These are phyloP conservation scores for Quercus berberidifolia DNA, from an alignment of 306 rosid genomes.

Conservation along the genomic window DNA sequence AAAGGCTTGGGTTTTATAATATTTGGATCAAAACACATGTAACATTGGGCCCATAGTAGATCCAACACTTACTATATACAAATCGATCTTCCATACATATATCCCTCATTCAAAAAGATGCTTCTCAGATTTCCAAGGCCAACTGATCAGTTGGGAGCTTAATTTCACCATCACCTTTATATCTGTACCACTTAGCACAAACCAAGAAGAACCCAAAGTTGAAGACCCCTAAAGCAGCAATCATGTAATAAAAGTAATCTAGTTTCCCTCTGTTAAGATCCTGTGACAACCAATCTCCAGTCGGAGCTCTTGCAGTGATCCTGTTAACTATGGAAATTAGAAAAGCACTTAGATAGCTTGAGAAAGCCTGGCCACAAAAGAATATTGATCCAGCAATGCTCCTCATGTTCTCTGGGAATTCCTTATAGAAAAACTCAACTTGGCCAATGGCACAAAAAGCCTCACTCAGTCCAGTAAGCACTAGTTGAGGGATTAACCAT, in stretches of 20 bases:
- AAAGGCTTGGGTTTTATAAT: no score
- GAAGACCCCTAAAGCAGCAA: conserved; percentile 32
- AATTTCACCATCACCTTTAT: conserved; percentile 33
- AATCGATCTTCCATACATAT: no score
- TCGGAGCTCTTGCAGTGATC: background rate
- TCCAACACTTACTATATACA: no score
- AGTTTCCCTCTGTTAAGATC: conserved; percentile 60
- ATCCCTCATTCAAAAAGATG: no score
- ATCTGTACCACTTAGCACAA: conserved; percentile 62
- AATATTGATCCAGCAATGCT: conserved; percentile 37
- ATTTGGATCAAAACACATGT: no score
- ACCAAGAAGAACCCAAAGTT: conserved; percentile 46
- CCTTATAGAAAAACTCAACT: conserved; percentile 34
- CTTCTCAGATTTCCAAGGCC: no score
- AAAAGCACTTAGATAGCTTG: conserved; percentile 43
- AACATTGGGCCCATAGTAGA: no score
- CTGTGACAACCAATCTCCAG: conserved; percentile 33
- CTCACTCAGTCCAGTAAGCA: conserved; percentile 26
- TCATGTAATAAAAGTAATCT: conserved; percentile 50
- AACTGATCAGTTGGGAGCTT: no score
- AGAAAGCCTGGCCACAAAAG: conserved; percentile 21
- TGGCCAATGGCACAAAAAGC: conserved; percentile 21
- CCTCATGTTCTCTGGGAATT: conserved; percentile 42
- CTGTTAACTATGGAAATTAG: conserved; percentile 36
- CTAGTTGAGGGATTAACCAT: conserved; percentile 41